A percentile compares a stretch with the other conserved stretches of the same genome.
phyloP scores from a whole-genome alignment of 2,329 filamentous ascomycete species.

The Colletotrichum noveboracense region DNA sequence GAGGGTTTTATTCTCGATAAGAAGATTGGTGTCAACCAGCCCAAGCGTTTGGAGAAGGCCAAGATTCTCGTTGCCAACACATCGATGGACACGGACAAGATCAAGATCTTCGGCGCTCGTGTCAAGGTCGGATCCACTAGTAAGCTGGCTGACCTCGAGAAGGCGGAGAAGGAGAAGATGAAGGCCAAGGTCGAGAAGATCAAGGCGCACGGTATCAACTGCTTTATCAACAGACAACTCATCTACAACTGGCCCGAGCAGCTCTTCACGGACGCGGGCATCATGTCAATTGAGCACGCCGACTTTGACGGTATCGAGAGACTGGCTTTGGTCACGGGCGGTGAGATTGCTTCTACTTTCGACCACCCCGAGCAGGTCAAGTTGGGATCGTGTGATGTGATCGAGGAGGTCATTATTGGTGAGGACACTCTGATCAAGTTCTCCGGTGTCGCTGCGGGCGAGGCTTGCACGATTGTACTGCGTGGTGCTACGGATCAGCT shows the following conservation, averaged over 20 bases:
- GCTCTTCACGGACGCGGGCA: slow-evolving; percentile 95
- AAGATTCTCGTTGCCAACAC: slow-evolving; percentile 99
- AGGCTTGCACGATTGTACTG: slow-evolving; percentile 96
- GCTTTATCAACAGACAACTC: slow-evolving; percentile 98
- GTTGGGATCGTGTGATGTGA: slow-evolving; percentile 91
- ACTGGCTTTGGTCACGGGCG: slow-evolving; percentile 91
- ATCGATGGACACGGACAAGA: slow-evolving; percentile 99
- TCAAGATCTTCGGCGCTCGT: slow-evolving; percentile 98
- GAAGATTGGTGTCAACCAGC: slow-evolving; percentile 98
- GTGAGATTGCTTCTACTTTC: slow-evolving; percentile 97
- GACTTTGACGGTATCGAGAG: slow-evolving; percentile 99
- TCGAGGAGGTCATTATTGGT: slow-evolving; percentile 98
- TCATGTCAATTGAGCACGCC: slow-evolving; percentile 98
- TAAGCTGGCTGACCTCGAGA: slow-evolving; percentile 97
- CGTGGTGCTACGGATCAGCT: slow-evolving; percentile 96
- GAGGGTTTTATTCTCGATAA: slow-evolving; percentile 99
- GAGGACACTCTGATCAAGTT: slow-evolving; percentile 98
- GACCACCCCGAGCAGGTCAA: slow-evolving; percentile 98
- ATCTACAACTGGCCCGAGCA: slow-evolving; percentile 99
- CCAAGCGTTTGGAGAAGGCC: slow-evolving; percentile 94
- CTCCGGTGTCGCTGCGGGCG: slow-evolving; percentile 90
- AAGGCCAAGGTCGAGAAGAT: slow-evolving; percentile 99
- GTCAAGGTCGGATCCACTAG: slow-evolving; percentile 97
- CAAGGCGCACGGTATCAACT: slow-evolving; percentile 98
- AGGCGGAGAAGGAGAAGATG: slow-evolving; percentile 99